These are phyloP conservation scores for Dendrobium catenatum DNA, from an alignment of 106 monocot genomes.

Conservation along the genomic window DNA sequence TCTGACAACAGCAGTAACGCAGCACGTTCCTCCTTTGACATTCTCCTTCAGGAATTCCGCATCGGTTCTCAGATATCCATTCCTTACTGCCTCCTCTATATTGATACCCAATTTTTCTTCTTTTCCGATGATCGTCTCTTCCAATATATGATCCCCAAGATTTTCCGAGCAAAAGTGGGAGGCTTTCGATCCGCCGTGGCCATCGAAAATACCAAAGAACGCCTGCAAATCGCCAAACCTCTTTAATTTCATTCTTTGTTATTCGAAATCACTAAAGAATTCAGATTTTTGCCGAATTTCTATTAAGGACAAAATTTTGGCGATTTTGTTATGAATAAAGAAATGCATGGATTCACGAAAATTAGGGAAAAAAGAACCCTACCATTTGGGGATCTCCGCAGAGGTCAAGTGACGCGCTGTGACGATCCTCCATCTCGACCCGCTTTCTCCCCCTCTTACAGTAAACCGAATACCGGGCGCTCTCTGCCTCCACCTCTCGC, in stretches of 20 bases:
- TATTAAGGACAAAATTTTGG: too few species aligned
- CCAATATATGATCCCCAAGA: conserved; percentile 43
- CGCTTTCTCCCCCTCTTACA: conserved; percentile 75
- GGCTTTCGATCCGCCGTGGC: conserved; percentile 72
- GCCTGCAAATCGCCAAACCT: conserved; percentile 33
- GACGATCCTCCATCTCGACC: conserved; percentile 81
- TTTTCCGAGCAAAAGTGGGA: conserved; percentile 73
- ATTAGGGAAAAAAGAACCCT: conserved; percentile 1
- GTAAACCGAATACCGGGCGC: conserved; percentile 46
- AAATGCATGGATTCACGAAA: not conserved
- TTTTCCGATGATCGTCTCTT: not conserved
- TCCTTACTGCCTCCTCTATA: conserved; percentile 46
- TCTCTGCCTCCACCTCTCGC: conserved; percentile 50
- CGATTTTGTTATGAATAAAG: not conserved
- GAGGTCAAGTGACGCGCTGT: conserved; percentile 34
- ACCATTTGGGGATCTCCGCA: conserved; percentile 62
- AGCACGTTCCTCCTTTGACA: conserved; percentile 50
- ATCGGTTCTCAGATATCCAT: conserved; percentile 66
- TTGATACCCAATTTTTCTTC: conserved; percentile 8
- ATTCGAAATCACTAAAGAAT: not conserved
- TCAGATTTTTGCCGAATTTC: not conserved
- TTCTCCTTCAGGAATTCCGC: conserved; percentile 52
- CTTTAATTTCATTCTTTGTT: not conserved
- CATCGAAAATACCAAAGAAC: conserved; percentile 89
- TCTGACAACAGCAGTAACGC: conserved; percentile 67